phyloP scores from a whole-genome alignment of 108 stramenopile genomes.

The Nannochloropsis oceanica region DNA sequence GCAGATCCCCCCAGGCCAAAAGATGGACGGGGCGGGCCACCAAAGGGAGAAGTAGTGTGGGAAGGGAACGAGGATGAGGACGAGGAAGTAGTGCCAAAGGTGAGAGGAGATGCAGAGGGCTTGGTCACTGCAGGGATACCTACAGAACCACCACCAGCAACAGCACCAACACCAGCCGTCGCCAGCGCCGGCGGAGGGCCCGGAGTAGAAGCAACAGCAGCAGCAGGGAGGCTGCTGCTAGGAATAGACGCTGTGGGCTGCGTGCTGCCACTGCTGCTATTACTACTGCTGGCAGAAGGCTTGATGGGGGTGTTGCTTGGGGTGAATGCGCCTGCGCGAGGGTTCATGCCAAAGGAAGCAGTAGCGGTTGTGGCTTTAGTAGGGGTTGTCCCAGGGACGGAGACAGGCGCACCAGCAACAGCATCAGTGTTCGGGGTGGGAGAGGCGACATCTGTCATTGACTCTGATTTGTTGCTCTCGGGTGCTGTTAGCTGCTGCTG shows the following conservation, averaged over 20 bases:
- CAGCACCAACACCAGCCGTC: no score
- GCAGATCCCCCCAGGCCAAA: neutral
- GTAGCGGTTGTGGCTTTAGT: no score
- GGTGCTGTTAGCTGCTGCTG: neutral
- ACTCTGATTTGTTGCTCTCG: no score
- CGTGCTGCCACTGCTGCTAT: neutral
- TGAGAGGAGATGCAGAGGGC: neutral
- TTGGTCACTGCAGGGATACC: neutral
- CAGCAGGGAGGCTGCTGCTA: no score
- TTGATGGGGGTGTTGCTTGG: neutral
- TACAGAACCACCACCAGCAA: neutral
- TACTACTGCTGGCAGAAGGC: neutral
- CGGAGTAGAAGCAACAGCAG: no score
- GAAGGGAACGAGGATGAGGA: neutral
- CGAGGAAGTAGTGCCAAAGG: no score
- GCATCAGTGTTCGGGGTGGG: no score
- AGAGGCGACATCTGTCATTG: no score
- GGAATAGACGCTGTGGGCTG: no score
- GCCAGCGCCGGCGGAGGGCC: no score
- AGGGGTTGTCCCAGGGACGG: no score
- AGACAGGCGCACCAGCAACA: no score
- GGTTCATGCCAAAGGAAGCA: neutral
- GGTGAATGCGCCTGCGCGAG: neutral
- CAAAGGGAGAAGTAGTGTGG: neutral
- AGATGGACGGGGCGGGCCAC: neutral